Evolutionary conservation across 129 eudicot genomes (phyloP).

Genomic region (Apium graveolens): DNA sequence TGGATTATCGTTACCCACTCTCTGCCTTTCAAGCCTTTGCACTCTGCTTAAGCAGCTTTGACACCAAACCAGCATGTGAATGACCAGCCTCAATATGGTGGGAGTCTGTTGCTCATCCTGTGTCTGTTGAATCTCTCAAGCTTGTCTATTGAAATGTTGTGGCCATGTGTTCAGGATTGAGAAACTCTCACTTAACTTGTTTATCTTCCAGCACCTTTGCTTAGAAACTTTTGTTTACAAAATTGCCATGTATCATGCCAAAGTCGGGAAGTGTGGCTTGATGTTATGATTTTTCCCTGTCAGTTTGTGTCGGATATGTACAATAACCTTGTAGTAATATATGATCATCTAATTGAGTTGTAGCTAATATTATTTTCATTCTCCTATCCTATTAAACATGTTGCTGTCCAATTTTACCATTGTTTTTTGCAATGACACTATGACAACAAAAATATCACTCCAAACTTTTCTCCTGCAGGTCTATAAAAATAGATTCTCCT

Average conservation of each 20-base stretch:
- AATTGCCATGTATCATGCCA: background rate
- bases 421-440: background rate
- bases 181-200: background rate
- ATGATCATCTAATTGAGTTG: background rate
- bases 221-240: background rate
- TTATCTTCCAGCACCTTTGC: background rate
- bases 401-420: background rate
- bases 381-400: background rate
- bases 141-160: background rate
- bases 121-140: background rate
- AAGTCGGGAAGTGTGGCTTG: background rate
- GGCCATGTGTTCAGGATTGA: background rate
- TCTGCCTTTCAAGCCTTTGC: slow-evolving; percentile 98
- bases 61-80: slow-evolving; percentile 96
- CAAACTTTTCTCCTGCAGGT: background rate
- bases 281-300: background rate
- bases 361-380: background rate
- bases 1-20: slow-evolving; percentile 94
- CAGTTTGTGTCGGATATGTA: background rate
- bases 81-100: slow-evolving; percentile 21
- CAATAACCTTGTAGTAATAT: background rate
- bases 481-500: background rate
- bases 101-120: background rate
- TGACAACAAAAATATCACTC: background rate
- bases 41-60: slow-evolving; percentile 93